Percentiles rank a stretch among this genome's conserved stretches.
Conservation (phyloP, 306 rosid species). For the Ceratonia siliqua region DNA sequence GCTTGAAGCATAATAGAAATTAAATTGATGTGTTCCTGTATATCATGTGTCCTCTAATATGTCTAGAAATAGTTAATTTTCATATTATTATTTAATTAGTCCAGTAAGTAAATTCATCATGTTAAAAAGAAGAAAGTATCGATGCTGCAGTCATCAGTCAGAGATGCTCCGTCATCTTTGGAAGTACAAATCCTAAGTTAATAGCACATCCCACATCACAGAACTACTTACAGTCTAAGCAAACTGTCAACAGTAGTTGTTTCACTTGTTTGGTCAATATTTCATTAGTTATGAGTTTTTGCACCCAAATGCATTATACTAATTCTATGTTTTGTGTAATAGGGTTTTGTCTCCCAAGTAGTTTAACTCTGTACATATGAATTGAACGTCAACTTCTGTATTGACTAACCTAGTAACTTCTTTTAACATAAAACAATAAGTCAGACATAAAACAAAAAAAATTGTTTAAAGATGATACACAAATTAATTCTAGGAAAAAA, state of each 20-base stretch:
- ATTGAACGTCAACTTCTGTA: background rate
- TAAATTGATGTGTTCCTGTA: background rate
- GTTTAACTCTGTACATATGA: background rate
- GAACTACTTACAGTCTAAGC: constrained; percentile 14
- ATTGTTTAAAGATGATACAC: no score
- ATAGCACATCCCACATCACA: constrained; percentile 10
- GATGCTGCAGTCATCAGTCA: constrained; percentile 3
- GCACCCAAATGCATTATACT: background rate
- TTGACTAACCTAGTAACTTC: background rate
- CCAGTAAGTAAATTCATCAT: background rate
- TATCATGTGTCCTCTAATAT: constrained; percentile 3
- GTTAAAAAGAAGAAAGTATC: background rate
- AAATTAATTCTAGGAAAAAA: no score
- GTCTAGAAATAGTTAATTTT: background rate
- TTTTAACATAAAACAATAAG: background rate
- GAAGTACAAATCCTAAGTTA: background rate
- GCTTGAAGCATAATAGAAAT: constrained; percentile 8
- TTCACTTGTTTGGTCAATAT: background rate
- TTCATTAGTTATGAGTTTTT: background rate
- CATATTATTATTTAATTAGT: constrained; percentile 7
- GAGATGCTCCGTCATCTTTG: constrained; percentile 9
- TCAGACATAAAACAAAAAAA: background rate
- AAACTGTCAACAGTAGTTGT: background rate
- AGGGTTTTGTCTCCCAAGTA: background rate
- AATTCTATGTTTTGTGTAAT: background rate